Evolutionary conservation across 768 basidiomycete genomes (phyloP).

Genomic region (Leccinum uliginosum): DNA sequence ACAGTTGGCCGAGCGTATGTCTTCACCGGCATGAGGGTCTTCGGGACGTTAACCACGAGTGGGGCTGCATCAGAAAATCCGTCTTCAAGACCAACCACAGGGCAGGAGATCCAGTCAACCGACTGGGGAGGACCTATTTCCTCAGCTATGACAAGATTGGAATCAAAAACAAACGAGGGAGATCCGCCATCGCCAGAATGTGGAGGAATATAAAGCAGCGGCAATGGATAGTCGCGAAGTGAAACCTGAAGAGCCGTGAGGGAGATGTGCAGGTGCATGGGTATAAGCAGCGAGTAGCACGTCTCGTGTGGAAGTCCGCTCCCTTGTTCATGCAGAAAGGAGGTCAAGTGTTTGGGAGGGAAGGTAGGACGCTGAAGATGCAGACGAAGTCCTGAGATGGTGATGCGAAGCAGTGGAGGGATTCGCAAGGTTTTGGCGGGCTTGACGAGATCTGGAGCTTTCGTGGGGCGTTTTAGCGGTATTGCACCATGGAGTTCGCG

Average conservation of each 20-base stretch:
- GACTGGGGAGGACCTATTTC: conserved; percentile 70
- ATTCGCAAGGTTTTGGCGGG: conserved; percentile 31
- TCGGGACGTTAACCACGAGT: conserved; percentile 66
- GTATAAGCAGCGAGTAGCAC: conserved; percentile 74
- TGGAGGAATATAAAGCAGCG: conserved; percentile 70
- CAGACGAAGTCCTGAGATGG: conserved; percentile 56
- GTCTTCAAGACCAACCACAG: conserved; percentile 53
- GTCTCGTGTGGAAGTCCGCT: conserved; percentile 64
- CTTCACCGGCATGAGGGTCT: conserved; percentile 95
- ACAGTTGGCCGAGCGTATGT: conserved; percentile 78
- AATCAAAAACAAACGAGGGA: conserved; percentile 59
- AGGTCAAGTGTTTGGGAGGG: conserved; percentile 45
- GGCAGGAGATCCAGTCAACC: conserved; percentile 67
- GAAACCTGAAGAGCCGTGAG: conserved; percentile 56
- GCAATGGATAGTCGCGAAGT: conserved; percentile 86
- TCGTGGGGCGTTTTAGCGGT: conserved; percentile 27
- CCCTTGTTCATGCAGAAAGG: conserved; percentile 67
- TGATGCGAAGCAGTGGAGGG: conserved; percentile 70
- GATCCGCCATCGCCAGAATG: conserved; percentile 30
- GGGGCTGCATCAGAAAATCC: conserved; percentile 47
- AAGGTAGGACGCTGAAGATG: conserved; percentile 59
- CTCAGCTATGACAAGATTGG: conserved; percentile 82
- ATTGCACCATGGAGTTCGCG: conserved; percentile 41
- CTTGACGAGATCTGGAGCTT: conserved; percentile 42
- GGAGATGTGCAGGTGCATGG: conserved; percentile 71